A percentile compares a stretch with the other conserved stretches of the same genome.
These are phyloP conservation scores for Acer negundo DNA, from an alignment of 345 rosid species.

Conservation along the genomic window DNA sequence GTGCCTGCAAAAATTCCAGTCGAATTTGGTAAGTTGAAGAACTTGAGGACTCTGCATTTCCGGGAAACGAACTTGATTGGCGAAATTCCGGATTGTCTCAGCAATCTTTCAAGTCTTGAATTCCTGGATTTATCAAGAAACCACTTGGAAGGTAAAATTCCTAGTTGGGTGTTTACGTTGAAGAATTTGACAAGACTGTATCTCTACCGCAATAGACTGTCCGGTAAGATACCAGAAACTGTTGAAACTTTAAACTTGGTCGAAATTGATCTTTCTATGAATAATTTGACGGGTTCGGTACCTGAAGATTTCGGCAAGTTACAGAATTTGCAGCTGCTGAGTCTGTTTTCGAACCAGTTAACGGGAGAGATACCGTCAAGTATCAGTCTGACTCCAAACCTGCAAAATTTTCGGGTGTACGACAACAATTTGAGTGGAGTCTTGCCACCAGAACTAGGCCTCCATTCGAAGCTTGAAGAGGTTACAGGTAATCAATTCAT, in stretches of 20 bases:
- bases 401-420: slow-evolving; percentile 45
- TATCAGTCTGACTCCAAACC: slow-evolving; percentile 49
- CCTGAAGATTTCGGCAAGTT: slow-evolving; percentile 47
- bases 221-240: no score
- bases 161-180: no score
- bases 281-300: no score
- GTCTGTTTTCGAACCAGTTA: slow-evolving; percentile 48
- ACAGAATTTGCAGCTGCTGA: slow-evolving; percentile 39
- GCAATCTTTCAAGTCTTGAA: slow-evolving; percentile 27
- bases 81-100: slow-evolving; percentile 50
- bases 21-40: slow-evolving; percentile 59
- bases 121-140: no score
- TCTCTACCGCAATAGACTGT: no score
- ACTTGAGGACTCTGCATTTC: slow-evolving; percentile 50
- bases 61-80: slow-evolving; percentile 55
- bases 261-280: no score
- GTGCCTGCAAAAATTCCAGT: slow-evolving; percentile 56
- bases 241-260: no score
- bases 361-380: slow-evolving; percentile 58
- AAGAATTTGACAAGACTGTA: no score
- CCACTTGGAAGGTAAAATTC: no score
- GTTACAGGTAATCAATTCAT: no score
- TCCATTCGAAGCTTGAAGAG: no score
- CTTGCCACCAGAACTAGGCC: no score
- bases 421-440: slow-evolving; percentile 32